Conservation (phyloP, 768 basidiomycete genomes). For the Pleurotus ostreatus region DNA sequence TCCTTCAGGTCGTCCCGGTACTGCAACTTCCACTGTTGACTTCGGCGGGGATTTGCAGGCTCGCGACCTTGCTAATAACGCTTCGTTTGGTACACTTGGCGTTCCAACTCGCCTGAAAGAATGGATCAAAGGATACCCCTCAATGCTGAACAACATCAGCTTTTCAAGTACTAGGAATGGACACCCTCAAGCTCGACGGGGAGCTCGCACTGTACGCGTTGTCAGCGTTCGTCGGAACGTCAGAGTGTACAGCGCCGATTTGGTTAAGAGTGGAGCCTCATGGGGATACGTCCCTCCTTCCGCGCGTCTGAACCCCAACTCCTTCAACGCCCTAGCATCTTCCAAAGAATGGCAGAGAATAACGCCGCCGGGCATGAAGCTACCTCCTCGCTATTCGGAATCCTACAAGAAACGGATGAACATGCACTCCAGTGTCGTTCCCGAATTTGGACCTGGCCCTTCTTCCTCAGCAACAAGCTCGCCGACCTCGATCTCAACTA, state of each 20-base stretch:
- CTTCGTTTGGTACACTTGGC: conserved; percentile 47
- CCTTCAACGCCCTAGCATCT: conserved; percentile 35
- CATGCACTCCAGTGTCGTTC: conserved; percentile 57
- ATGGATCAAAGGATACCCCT: conserved; percentile 88
- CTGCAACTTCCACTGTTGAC: conserved; percentile 18
- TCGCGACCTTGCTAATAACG: conserved; percentile 20
- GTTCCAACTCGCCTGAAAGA: conserved; percentile 85
- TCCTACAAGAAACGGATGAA: conserved; percentile 75
- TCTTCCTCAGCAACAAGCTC: conserved; percentile 24
- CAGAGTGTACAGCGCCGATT: conserved; percentile 81
- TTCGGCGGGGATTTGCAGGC: conserved; percentile 8
- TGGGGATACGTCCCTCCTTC: conserved; percentile 36
- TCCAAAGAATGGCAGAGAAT: conserved; percentile 81
- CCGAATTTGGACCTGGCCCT: conserved; percentile 35
- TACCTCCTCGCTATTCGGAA: conserved; percentile 70
- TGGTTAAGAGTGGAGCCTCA: conserved; percentile 60
- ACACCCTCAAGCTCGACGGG: conserved; percentile 65
- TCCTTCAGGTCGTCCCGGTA: conserved; percentile 29
- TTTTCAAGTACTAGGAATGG: conserved; percentile 20
- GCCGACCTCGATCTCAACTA: conserved; percentile 25
- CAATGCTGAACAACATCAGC: conserved; percentile 51
- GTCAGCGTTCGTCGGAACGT: conserved; percentile 78
- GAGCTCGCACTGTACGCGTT: conserved; percentile 74
- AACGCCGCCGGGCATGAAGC: conserved; percentile 53
- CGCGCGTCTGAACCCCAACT: conserved; percentile 14